Conservation (phyloP, 306 rosid species). For the Gleditsia sinensis region DNA sequence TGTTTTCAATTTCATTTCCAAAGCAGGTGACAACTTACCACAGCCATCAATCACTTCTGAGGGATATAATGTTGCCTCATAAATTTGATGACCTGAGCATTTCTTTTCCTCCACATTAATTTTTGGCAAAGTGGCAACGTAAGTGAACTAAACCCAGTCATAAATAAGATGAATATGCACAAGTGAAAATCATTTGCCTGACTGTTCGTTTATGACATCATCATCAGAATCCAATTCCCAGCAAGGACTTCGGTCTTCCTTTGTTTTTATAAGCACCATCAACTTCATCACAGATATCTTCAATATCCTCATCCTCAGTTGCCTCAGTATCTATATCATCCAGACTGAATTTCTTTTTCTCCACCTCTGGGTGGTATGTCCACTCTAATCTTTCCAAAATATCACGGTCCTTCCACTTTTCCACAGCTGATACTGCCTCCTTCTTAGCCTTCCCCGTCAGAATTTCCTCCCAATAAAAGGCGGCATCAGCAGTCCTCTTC, state of each 20-base stretch:
- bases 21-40: background rate
- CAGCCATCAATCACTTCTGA: constrained; percentile 11
- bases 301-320: constrained; percentile 42
- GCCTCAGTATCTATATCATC: constrained; percentile 38
- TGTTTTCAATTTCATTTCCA: no score
- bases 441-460: constrained; percentile 78
- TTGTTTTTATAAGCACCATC: constrained; percentile 33
- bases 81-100: constrained; percentile 24
- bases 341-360: constrained; percentile 28
- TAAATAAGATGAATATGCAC: constrained; percentile 14
- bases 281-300: constrained; percentile 38
- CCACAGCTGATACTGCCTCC: constrained; percentile 63
- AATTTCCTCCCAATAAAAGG: constrained; percentile 84
- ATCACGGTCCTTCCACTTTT: constrained; percentile 85
- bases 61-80: constrained; percentile 13
- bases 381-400: constrained; percentile 79
- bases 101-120: background rate
- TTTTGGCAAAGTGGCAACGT: background rate
- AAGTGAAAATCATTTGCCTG: background rate
- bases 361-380: constrained; percentile 64
- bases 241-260: constrained; percentile 55
- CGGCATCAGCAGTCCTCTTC: constrained; percentile 74
- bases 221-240: constrained; percentile 65
- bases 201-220: constrained; percentile 6
- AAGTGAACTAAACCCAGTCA: constrained; percentile 13